These are phyloP conservation scores for Oryza brachyantha DNA, from an alignment of 176 grass and related monocot species.

Conservation along the genomic window DNA sequence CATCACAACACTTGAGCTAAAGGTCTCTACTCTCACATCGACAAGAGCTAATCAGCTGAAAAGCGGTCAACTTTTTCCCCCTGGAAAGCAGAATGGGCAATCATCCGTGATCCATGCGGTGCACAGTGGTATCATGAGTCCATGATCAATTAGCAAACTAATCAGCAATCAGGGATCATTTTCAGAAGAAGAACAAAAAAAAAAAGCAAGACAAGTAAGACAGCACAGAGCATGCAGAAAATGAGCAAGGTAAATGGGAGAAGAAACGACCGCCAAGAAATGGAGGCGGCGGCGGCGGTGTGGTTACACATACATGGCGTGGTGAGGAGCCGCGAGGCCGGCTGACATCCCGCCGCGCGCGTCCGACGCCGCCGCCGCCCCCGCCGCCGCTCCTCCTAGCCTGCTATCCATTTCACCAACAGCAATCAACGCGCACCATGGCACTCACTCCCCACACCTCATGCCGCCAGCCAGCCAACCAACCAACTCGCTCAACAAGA, in stretches of 20 bases:
- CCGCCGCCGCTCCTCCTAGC: conserved; percentile 25
- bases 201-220: not conserved
- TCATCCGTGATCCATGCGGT: conserved; percentile 33
- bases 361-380: conserved; percentile 30
- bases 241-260: not conserved
- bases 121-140: not conserved
- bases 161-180: not conserved
- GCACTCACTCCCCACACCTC: conserved; percentile 8
- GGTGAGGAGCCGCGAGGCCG: conserved; percentile 53
- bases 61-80: conserved; percentile 16
- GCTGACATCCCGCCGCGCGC: conserved; percentile 43
- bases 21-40: conserved; percentile 21
- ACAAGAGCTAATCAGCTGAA: conserved; percentile 10
- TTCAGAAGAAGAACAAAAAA: no score
- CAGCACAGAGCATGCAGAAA: not conserved
- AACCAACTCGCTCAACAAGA: conserved; percentile 2
- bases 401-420: conserved; percentile 54
- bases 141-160: conserved; percentile 22
- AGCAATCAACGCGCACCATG: conserved; percentile 21
- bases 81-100: conserved; percentile 29
- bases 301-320: conserved; percentile 47
- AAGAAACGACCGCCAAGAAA: not conserved
- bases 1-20: conserved; percentile 41
- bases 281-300: not conserved
- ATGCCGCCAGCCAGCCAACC: conserved; percentile 2